These are phyloP conservation scores for Aureobasidium sp. DNA, from an alignment of 2,329 filamentous ascomycete genomes.

Conservation along the genomic window DNA sequence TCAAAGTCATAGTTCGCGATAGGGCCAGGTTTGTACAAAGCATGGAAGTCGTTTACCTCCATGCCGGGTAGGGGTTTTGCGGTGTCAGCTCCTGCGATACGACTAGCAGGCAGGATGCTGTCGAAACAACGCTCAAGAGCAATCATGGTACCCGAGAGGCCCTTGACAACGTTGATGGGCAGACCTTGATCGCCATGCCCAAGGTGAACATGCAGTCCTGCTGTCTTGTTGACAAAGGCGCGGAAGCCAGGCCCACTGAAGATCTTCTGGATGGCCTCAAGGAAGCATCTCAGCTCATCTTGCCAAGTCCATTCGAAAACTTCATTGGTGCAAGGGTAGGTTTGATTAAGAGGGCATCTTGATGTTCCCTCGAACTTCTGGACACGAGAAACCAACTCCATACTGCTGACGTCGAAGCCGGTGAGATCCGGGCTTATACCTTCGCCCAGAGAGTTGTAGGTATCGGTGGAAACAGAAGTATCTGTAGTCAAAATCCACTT, in stretches of 20 bases:
- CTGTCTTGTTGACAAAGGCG: not conserved
- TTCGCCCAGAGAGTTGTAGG: not conserved
- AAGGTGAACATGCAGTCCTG: not conserved
- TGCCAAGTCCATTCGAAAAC: not conserved
- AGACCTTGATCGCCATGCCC: not conserved
- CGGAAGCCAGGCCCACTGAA: not conserved
- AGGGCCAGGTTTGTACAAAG: not conserved
- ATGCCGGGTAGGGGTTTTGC: not conserved
- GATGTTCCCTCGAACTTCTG: not conserved
- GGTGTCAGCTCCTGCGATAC: not conserved
- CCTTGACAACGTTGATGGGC: not conserved
- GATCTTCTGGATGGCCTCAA: not conserved
- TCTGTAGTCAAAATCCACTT: not conserved
- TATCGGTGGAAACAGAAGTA: not conserved
- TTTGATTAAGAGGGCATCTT: not conserved
- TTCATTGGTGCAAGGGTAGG: not conserved
- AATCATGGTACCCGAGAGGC: not conserved
- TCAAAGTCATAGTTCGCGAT: not conserved
- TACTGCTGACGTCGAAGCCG: no score
- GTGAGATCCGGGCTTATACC: not conserved
- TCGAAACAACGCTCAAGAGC: constrained; percentile 8
- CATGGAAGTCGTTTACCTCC: not conserved
- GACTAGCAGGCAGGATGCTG: not conserved
- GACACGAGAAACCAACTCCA: not conserved
- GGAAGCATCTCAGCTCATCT: not conserved